phyloP scores from a whole-genome alignment of 1,139 yeast genomes.

The Fermentozyma sake region DNA sequence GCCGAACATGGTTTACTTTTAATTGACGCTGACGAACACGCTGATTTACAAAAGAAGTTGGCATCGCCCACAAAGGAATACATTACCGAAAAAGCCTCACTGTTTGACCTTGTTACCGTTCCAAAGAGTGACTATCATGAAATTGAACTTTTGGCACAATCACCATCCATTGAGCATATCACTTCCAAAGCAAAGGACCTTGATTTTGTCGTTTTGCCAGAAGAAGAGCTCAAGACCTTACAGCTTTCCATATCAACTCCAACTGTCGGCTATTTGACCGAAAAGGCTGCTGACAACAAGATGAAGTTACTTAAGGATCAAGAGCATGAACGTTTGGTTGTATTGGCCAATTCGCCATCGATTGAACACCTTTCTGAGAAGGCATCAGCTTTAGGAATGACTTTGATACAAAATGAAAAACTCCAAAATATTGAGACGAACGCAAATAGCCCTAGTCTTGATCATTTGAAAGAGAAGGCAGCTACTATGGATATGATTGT shows the following conservation, averaged over 20 bases:
- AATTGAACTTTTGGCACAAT: conserved; percentile 12
- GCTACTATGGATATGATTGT: conserved; percentile 1
- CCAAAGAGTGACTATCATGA: conserved; percentile 14
- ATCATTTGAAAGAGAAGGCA: conserved; percentile 7
- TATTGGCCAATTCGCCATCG: conserved; percentile 14
- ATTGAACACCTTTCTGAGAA: conserved; percentile 15
- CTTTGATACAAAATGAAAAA: conserved; percentile 17
- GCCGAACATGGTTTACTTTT: conserved; percentile 15
- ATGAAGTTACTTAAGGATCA: conserved; percentile 13
- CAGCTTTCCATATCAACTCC: conserved; percentile 14
- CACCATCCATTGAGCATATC: conserved; percentile 26
- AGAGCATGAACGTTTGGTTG: conserved; percentile 6
- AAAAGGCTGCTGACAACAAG: conserved; percentile 15
- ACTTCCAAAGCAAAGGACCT: conserved; percentile 19
- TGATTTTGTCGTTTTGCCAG: conserved; percentile 25
- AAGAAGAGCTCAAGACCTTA: conserved; percentile 16
- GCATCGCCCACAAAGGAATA: conserved; percentile 16
- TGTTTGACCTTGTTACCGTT: conserved; percentile 14
- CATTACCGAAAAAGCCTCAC: conserved; percentile 13
- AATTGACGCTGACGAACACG: conserved; percentile 12
- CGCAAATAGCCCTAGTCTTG: conserved; percentile 11
- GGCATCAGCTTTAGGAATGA: conserved; percentile 13
- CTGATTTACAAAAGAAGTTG: conserved; percentile 11
- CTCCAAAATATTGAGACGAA: conserved; percentile 10
- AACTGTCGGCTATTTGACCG: conserved; percentile 11